A percentile compares a stretch with the other conserved stretches of the same genome.
Evolutionary conservation across 306 rosid species (phyloP).

Genomic region (Oemleria cerasiformis): DNA sequence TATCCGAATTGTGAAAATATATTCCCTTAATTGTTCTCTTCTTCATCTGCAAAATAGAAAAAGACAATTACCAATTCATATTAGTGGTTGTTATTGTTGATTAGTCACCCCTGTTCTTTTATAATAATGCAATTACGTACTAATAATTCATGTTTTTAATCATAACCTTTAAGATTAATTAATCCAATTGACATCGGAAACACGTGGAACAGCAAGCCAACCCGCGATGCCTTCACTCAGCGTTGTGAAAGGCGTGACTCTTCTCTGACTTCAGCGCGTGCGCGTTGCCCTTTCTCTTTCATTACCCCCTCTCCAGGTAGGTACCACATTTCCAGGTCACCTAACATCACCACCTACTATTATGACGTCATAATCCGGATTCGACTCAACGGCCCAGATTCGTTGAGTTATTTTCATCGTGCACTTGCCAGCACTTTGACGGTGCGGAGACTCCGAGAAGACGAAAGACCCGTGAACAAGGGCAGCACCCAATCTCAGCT

Average conservation of each 20-base stretch:
- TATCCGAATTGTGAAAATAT: too few relatives aligned
- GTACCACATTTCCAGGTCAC: conserved; percentile 18
- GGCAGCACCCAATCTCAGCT: neutral
- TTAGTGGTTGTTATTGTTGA: neutral
- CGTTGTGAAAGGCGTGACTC: conserved; percentile 14
- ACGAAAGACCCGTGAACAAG: neutral
- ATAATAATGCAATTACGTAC: neutral
- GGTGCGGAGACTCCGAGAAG: conserved; percentile 11
- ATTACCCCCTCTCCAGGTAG: conserved; percentile 15
- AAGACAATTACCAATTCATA: neutral
- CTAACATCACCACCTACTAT: conserved; percentile 20
- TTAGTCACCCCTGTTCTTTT: neutral
- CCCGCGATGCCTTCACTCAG: neutral
- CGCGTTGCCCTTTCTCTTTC: conserved; percentile 32
- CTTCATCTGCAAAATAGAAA: neutral
- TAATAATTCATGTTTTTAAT: conserved; percentile 2
- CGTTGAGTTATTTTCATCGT: neutral
- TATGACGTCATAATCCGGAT: conserved; percentile 17
- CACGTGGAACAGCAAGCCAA: conserved; percentile 8
- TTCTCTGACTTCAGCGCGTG: conserved; percentile 4
- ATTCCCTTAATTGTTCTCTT: neutral
- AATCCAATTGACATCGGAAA: neutral
- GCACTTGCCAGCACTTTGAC: neutral
- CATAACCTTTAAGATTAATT: neutral
- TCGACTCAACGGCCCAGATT: conserved; percentile 16